Evolutionary conservation across 75 land plant species (phyloP).

Genomic region (Azolla pinnata): DNA sequence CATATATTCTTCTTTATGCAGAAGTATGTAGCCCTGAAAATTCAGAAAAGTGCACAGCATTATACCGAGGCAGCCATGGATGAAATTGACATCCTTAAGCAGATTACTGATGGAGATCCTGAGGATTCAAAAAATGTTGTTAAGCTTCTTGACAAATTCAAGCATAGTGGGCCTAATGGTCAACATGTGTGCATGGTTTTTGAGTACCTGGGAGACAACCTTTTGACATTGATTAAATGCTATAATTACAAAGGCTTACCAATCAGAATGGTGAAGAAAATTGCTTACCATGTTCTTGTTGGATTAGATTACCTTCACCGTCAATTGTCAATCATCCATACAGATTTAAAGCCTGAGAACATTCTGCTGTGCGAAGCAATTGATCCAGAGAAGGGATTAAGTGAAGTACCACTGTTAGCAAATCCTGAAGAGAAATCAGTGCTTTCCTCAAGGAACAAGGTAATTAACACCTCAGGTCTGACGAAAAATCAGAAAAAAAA

Average conservation of each 20-base stretch:
- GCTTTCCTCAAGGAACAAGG: background rate
- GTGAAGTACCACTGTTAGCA: slow-evolving; percentile 32
- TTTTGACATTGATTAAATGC: slow-evolving; percentile 71
- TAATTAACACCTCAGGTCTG: slow-evolving; percentile 25
- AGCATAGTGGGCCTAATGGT: slow-evolving; percentile 82
- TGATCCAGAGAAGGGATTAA: slow-evolving; percentile 59
- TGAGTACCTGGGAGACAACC: slow-evolving; percentile 89
- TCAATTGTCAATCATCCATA: slow-evolving; percentile 85
- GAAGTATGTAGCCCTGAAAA: slow-evolving; percentile 83
- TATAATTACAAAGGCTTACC: slow-evolving; percentile 76
- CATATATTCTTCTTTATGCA: slow-evolving; percentile 11
- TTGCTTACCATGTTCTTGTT: slow-evolving; percentile 57
- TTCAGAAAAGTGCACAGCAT: slow-evolving; percentile 90
- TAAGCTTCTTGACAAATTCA: slow-evolving; percentile 80
- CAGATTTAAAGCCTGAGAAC: slow-evolving; percentile 95
- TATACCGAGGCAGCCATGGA: slow-evolving; percentile 92
- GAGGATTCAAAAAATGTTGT: slow-evolving; percentile 70
- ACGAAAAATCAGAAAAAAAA: slow-evolving; percentile 81
- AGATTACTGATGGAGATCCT: slow-evolving; percentile 58
- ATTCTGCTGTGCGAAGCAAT: slow-evolving; percentile 57
- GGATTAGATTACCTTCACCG: slow-evolving; percentile 83
- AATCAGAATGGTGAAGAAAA: slow-evolving; percentile 60
- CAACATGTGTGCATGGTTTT: slow-evolving; percentile 96
- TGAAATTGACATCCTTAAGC: slow-evolving; percentile 76
- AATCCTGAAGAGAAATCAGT: slow-evolving; percentile 14